phyloP scores from a whole-genome alignment of 139 green algal genomes.

The Coccomyxa sp. region DNA sequence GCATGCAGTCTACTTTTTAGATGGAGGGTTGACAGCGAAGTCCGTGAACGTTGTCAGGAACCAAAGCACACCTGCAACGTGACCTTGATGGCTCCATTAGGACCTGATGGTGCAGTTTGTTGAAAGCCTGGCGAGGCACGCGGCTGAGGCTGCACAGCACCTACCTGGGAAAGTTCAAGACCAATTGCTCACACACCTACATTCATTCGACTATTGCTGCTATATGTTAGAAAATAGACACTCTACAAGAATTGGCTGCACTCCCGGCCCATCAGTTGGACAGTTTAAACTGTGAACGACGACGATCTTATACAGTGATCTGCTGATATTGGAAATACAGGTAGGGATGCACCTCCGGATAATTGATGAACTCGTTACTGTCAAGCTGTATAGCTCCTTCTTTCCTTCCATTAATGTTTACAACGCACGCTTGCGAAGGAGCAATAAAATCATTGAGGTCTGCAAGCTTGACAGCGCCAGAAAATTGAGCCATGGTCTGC shows the following conservation, averaged over 20 bases:
- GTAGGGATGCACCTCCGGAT: too few relatives aligned
- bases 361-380: too few relatives aligned
- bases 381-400: neutral
- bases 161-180: conserved; percentile 9
- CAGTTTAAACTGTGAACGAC: too few relatives aligned
- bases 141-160: conserved; percentile 19
- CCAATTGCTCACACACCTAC: too few relatives aligned
- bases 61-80: conserved; percentile 95
- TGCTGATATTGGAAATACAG: too few relatives aligned
- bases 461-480: conserved; percentile 67
- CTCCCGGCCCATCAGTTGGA: too few relatives aligned
- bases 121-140: conserved; percentile 15
- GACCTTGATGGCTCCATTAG: conserved; percentile 73
- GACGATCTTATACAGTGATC: too few relatives aligned
- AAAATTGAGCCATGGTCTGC: conserved; percentile 48
- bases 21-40: too few relatives aligned
- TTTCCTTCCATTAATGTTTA: conserved; percentile 54
- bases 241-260: too few relatives aligned
- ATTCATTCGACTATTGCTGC: too few relatives aligned
- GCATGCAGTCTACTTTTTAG: too few relatives aligned
- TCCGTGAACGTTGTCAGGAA: conserved; percentile 76
- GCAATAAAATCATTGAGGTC: conserved; percentile 95
- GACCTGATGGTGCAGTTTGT: conserved; percentile 9
- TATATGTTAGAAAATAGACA: too few relatives aligned
- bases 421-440: conserved; percentile 88